Conservation (phyloP, 2,329 filamentous ascomycete species). For the Aspergillus proliferans region DNA sequence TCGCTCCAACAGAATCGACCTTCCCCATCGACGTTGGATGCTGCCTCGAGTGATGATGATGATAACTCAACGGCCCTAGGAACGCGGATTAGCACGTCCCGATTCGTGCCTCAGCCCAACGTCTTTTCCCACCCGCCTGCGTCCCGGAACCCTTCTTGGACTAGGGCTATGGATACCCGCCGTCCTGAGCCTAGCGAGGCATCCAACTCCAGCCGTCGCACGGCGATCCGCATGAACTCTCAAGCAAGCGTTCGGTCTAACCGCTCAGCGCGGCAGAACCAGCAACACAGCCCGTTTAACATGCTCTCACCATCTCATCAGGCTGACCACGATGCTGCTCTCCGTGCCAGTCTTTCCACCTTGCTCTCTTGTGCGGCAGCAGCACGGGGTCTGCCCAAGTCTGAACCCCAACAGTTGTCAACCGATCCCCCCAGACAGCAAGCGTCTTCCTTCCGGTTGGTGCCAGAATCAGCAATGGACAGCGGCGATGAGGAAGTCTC, state of each 20-base stretch:
- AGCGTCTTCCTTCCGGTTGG: conserved; percentile 51
- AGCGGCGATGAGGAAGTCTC: conserved; percentile 27
- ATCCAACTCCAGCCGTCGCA: conserved; percentile 28
- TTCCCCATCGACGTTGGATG: conserved; percentile 23
- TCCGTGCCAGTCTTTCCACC: conserved; percentile 89
- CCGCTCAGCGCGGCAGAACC: conserved; percentile 26
- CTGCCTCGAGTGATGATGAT: conserved; percentile 50
- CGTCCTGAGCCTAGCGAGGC: conserved; percentile 45
- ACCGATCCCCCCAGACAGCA: conserved; percentile 31
- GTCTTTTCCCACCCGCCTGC: conserved; percentile 79
- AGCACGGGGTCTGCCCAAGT: conserved; percentile 71
- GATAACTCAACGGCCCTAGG: conserved; percentile 81
- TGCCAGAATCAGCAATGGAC: conserved; percentile 55
- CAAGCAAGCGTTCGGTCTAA: conserved; percentile 26
- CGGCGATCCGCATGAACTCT: conserved; percentile 34
- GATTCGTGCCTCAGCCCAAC: conserved; percentile 83
- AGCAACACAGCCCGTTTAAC: conserved; percentile 55
- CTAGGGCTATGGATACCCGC: conserved; percentile 39
- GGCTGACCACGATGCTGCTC: conserved; percentile 84
- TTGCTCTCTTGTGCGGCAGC: conserved; percentile 91
- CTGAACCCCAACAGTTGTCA: conserved; percentile 25
- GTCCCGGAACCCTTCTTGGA: conserved; percentile 39
- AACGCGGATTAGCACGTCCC: conserved; percentile 46
- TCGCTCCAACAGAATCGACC: conserved; percentile 17
- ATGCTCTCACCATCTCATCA: conserved; percentile 69